phyloP scores from a whole-genome alignment of 148 eudicot genomes.

The Pouteria glomerata region DNA sequence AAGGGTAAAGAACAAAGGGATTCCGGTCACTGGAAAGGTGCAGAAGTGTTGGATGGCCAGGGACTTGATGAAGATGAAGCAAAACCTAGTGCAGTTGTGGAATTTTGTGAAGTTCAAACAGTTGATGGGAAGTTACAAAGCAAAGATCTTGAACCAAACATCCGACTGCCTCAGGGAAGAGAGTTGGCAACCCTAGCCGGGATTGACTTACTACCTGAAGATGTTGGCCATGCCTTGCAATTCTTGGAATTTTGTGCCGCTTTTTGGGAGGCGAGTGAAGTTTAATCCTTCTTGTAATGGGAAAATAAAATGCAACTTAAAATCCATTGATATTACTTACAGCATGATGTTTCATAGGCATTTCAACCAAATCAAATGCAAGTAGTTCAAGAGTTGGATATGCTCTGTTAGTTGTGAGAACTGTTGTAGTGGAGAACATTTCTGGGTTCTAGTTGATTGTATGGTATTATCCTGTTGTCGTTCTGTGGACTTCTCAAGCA shows the following conservation, averaged over 20 bases:
- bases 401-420: neutral
- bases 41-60: neutral
- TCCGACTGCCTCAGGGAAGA: slow-evolving; percentile 57
- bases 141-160: slow-evolving; percentile 18
- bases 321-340: neutral
- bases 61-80: slow-evolving; percentile 12
- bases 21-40: neutral
- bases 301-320: neutral
- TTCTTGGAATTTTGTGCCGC: slow-evolving; percentile 73
- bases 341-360: neutral
- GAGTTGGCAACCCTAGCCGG: slow-evolving; percentile 51
- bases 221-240: slow-evolving; percentile 74
- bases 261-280: slow-evolving; percentile 66
- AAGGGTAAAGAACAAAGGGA: neutral
- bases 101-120: slow-evolving; percentile 10
- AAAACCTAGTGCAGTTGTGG: slow-evolving; percentile 8
- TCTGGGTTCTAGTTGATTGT: neutral
- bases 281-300: neutral
- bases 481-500: too few relatives aligned
- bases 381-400: neutral
- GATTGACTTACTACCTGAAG: slow-evolving; percentile 53
- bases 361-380: neutral
- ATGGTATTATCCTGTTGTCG: too few relatives aligned
- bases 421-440: too few relatives aligned
- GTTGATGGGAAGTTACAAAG: slow-evolving; percentile 9